These are phyloP conservation scores for Pterocarpus macrocarpus DNA, from an alignment of 306 rosid genomes.

Conservation along the genomic window DNA sequence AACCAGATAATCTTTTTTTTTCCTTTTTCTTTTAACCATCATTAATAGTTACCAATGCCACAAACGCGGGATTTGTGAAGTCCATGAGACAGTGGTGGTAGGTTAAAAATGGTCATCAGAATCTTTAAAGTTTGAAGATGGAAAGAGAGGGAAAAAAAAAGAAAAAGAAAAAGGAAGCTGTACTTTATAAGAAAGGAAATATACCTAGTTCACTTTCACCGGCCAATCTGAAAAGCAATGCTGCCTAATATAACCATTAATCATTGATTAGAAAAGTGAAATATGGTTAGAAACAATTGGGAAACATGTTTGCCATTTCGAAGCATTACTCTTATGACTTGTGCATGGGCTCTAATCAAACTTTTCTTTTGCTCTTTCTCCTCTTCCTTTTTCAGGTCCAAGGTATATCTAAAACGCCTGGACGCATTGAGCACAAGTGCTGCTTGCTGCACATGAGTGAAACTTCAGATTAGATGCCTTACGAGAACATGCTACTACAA, in stretches of 20 bases:
- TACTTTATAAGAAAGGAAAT: conserved; percentile 26
- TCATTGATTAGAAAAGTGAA: conserved; percentile 50
- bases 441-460: conserved; percentile 80
- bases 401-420: conserved; percentile 90
- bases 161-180: not conserved
- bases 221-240: conserved; percentile 89
- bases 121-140: not conserved
- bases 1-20: too few relatives aligned
- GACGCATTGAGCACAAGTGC: conserved; percentile 97
- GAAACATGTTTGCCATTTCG: conserved; percentile 31
- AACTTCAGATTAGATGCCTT: conserved; percentile 48
- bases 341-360: conserved; percentile 97
- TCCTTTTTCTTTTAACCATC: too few relatives aligned
- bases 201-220: conserved; percentile 89
- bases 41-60: too few relatives aligned
- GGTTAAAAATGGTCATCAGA: conserved; percentile 27
- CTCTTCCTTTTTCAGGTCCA: conserved; percentile 85
- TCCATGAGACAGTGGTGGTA: not conserved
- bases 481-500: conserved; percentile 34
- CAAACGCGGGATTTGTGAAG: too few relatives aligned
- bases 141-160: not conserved
- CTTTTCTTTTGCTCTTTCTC: conserved; percentile 75
- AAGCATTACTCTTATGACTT: conserved; percentile 92
- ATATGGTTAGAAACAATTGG: not conserved
- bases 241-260: conserved; percentile 73